Evolutionary conservation across 495 filamentous ascomycete genomes (phyloP).

Genomic region (Tuber umbilicatum): DNA sequence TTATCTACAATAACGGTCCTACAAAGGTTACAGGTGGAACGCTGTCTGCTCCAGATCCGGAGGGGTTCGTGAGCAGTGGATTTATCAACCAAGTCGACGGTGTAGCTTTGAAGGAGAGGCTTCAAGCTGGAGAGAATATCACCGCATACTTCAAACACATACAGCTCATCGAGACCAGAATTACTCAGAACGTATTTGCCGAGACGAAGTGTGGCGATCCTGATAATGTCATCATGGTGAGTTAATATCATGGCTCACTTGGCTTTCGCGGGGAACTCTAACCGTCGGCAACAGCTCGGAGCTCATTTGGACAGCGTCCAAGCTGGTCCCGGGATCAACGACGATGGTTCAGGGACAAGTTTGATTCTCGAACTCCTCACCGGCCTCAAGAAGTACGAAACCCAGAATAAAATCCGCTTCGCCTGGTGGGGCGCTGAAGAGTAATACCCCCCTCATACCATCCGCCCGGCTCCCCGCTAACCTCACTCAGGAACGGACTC

Average conservation of each 20-base stretch:
- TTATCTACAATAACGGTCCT: constrained; percentile 43
- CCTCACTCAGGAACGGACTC: constrained; percentile 30
- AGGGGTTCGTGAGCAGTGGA: constrained; percentile 40
- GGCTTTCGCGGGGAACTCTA: not conserved
- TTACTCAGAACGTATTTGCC: constrained; percentile 46
- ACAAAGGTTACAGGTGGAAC: constrained; percentile 41
- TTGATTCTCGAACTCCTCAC: constrained; percentile 45
- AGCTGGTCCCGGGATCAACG: constrained; percentile 46
- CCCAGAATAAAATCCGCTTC: constrained; percentile 46
- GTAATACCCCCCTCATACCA: constrained; percentile 8
- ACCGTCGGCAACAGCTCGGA: constrained; percentile 35
- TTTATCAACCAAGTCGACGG: constrained; percentile 45
- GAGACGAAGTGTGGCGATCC: constrained; percentile 45
- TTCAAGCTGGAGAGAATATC: constrained; percentile 41
- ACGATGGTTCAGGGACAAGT: constrained; percentile 45
- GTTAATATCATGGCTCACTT: not conserved
- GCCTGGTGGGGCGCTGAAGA: constrained; percentile 50
- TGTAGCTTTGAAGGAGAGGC: constrained; percentile 30
- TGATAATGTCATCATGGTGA: constrained; percentile 43
- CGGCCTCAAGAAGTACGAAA: constrained; percentile 40
- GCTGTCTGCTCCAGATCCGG: constrained; percentile 42
- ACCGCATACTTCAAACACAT: constrained; percentile 44
- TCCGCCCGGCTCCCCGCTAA: not conserved
- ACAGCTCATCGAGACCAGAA: constrained; percentile 43
- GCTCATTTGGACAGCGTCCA: constrained; percentile 48